Evolutionary conservation across 441 rosid species (phyloP).

Genomic region (Erodium texanum): DNA sequence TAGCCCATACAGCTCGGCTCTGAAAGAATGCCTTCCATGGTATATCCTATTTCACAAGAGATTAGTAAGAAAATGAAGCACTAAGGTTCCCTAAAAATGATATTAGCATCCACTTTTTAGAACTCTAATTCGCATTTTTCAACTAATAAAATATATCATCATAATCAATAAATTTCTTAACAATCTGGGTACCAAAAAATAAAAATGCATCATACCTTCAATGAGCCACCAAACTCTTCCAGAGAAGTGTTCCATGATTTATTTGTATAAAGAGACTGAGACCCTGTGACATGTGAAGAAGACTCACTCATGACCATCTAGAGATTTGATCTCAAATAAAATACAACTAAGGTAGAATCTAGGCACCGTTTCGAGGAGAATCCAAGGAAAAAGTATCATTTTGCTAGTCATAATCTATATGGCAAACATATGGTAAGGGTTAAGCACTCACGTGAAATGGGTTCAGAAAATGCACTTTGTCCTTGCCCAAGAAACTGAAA

Average conservation of each 20-base stretch:
- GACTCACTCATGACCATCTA: conserved; percentile 12
- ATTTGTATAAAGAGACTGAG: conserved; percentile 24
- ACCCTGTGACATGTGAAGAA: conserved; percentile 33
- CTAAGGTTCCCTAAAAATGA: background rate
- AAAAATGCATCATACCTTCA: conserved; percentile 41
- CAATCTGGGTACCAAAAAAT: background rate
- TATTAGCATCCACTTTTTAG: background rate
- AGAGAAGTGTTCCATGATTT: conserved; percentile 32
- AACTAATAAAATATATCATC: background rate
- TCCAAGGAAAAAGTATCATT: too few relatives aligned
- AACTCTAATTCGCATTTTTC: background rate
- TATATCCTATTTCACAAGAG: conserved; percentile 49
- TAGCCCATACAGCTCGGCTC: conserved; percentile 76
- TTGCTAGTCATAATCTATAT: conserved; percentile 10
- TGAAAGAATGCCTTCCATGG: conserved; percentile 83
- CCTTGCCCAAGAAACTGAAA: conserved; percentile 53
- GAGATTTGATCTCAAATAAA: conserved; percentile 10
- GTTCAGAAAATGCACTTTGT: conserved; percentile 30
- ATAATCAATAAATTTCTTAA: background rate
- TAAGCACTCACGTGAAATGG: conserved; percentile 35
- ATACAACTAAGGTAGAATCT: background rate
- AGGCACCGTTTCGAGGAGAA: background rate
- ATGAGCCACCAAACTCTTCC: conserved; percentile 43
- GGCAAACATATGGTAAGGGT: conserved; percentile 7
- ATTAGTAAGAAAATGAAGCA: conserved; percentile 16